phyloP scores from a whole-genome alignment of 768 basidiomycete species.

The Xerocomus potaroensis region DNA sequence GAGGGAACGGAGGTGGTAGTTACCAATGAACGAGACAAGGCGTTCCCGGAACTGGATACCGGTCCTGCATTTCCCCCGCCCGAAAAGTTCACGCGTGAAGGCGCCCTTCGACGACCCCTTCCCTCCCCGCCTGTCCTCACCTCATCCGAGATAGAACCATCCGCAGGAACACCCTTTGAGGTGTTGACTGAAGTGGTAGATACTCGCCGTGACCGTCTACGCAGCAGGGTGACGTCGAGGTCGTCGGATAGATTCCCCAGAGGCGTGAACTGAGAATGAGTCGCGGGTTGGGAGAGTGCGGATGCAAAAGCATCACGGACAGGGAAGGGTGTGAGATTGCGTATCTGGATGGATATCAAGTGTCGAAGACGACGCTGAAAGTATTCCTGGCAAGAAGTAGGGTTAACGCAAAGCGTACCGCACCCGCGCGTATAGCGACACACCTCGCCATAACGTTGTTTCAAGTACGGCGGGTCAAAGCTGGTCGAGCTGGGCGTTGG shows the following conservation, averaged over 20 bases:
- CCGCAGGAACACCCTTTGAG: slow-evolving; percentile 42
- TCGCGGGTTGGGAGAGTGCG: slow-evolving; percentile 63
- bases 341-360: slow-evolving; percentile 66
- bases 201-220: slow-evolving; percentile 55
- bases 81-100: slow-evolving; percentile 43
- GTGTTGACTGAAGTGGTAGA: slow-evolving; percentile 57
- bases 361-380: slow-evolving; percentile 69
- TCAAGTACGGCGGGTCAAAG: slow-evolving; percentile 14
- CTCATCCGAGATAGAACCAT: slow-evolving; percentile 33
- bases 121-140: slow-evolving; percentile 26
- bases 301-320: slow-evolving; percentile 70
- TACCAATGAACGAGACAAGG: slow-evolving; percentile 15
- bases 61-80: slow-evolving; percentile 15
- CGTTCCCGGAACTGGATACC: slow-evolving; percentile 7
- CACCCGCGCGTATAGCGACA: neutral
- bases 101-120: slow-evolving; percentile 41
- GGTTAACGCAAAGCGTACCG: neutral
- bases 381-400: slow-evolving; percentile 13
- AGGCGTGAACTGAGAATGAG: slow-evolving; percentile 54
- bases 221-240: slow-evolving; percentile 55
- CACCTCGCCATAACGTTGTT: slow-evolving; percentile 11
- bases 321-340: slow-evolving; percentile 82
- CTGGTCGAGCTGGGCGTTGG: slow-evolving; percentile 13
- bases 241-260: slow-evolving; percentile 65
- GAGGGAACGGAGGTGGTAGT: slow-evolving; percentile 25